Base-by-base conservation (phyloP, 345 rosid genomes). In the Salix suchowensis region DNA sequence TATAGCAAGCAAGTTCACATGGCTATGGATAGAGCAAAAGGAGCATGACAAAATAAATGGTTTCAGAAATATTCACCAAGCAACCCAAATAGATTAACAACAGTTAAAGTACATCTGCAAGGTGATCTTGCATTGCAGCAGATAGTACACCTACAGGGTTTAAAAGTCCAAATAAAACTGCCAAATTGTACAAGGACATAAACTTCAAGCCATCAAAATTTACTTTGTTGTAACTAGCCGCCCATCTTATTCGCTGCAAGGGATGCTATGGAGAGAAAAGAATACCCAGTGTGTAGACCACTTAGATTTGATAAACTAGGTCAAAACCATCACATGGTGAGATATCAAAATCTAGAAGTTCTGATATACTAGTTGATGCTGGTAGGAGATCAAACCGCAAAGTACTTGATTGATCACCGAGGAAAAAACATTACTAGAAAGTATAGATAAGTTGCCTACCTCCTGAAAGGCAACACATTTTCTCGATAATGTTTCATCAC, bases 401-500 rank as follows among this genome's bases (percentile, higher is more conserved):
- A 42, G 70, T 9, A 60, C 5, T 71, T 44, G 24, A 61, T 26
- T 42, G 11, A 75, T 10, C 24, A 68, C 21, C 30, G 6, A 36
- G 12, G 66, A 44, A 65, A 72, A 46, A 10, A 15, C 76, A 71
- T 0, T 54, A 44, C 64, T 13, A 30, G 55, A 40, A 52, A 50
- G 37, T 10, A 61, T 32, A 10, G 19, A 61, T 76, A 64, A 36
- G 75, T 60, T 44, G 64, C 72, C 77, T 82, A 94, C 99, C 97
- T 88, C 99, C 82, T 96, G 98, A 81, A 94, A 89, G 84, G 90
- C 84, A 58, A 90, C 89, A 69, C 78, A 67, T 87, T 89, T 96
- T 79, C 99, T 90, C 1, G 99, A 87, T 70, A 94, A 84, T 0
- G 97, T 96, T 76, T 96, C 98, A 78, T 91, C 97, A 67, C 94